phyloP scores from a whole-genome alignment of 2,329 filamentous ascomycete genomes.

The Chaetoscypha palmicola region DNA sequence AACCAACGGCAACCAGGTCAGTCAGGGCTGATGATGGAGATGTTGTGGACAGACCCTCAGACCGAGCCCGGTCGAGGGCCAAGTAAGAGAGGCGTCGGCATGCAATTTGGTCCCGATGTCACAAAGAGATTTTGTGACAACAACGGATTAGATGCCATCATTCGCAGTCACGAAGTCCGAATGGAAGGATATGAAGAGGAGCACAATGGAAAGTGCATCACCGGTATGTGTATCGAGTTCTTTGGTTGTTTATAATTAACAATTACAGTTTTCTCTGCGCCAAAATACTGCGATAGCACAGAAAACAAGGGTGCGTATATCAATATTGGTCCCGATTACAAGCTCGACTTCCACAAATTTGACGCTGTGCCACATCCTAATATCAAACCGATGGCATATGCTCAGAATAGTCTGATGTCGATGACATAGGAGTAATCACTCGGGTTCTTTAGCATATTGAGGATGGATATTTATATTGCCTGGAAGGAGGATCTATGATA shows the following conservation, averaged over 20 bases:
- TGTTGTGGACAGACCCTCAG: conserved; percentile 98
- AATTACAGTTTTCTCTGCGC: conserved; percentile 79
- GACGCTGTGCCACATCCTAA: conserved; percentile 94
- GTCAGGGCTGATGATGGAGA: conserved; percentile 97
- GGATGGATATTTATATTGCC: conserved; percentile 8
- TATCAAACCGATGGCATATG: conserved; percentile 92
- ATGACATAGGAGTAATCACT: conserved; percentile 18
- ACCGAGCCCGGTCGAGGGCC: conserved; percentile 77
- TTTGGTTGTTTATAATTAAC: conserved; percentile 13
- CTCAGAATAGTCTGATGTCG: conserved; percentile 73
- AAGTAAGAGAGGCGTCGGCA: conserved; percentile 91
- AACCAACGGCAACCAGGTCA: conserved; percentile 90
- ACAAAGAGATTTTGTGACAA: conserved; percentile 95
- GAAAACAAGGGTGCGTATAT: conserved; percentile 99
- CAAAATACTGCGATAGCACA: conserved; percentile 94
- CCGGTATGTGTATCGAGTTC: conserved; percentile 47
- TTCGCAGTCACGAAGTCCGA: conserved; percentile 93
- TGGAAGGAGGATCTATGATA: not conserved
- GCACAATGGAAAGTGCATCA: conserved; percentile 92
- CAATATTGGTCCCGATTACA: conserved; percentile 87
- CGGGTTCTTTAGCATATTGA: conserved; percentile 9
- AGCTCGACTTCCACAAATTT: conserved; percentile 87
- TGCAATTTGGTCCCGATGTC: conserved; percentile 95
- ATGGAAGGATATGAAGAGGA: conserved; percentile 99
- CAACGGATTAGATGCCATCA: conserved; percentile 90